These are phyloP conservation scores for Aureobasidium sp. DNA, from an alignment of 2,329 filamentous ascomycete genomes.

Conservation along the genomic window DNA sequence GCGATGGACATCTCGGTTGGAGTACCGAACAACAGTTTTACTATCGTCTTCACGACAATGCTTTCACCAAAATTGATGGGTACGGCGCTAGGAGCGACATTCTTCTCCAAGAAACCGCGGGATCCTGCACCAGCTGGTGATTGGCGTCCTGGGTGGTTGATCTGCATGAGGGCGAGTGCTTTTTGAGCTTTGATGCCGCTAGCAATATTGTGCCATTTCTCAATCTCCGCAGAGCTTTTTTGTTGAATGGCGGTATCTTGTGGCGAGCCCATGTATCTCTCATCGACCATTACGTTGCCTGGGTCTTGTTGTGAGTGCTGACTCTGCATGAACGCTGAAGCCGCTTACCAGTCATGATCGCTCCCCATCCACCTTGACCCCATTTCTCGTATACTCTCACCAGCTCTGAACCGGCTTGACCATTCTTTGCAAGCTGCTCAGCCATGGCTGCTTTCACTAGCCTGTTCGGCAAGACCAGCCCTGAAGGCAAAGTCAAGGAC, in stretches of 20 bases:
- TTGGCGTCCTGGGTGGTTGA: constrained; percentile 42
- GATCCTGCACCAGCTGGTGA: constrained; percentile 32
- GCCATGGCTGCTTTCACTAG: constrained; percentile 23
- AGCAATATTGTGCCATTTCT: constrained; percentile 18
- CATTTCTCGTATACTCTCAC: constrained; percentile 20
- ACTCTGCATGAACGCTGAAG: background rate
- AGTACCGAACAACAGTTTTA: constrained; percentile 35
- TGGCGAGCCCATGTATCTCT: constrained; percentile 5
- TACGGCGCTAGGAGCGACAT: constrained; percentile 37
- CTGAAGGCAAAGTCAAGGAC: constrained; percentile 18
- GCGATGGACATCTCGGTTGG: constrained; percentile 47
- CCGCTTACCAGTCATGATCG: constrained; percentile 38
- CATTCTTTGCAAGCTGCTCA: constrained; percentile 19
- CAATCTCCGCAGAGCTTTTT: constrained; percentile 27
- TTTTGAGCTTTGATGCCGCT: background rate
- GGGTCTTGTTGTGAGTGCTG: constrained; percentile 17
- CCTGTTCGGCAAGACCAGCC: constrained; percentile 27
- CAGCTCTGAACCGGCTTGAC: constrained; percentile 13
- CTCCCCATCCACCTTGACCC: constrained; percentile 44
- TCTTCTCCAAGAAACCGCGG: constrained; percentile 30
- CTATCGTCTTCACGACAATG: background rate
- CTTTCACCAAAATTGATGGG: constrained; percentile 33
- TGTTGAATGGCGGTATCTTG: constrained; percentile 29
- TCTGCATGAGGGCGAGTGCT: constrained; percentile 36
- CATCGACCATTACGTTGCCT: constrained; percentile 33